Evolutionary conservation across 108 stramenopile genomes (phyloP).

Genomic region (Skeletonema tropicum): DNA sequence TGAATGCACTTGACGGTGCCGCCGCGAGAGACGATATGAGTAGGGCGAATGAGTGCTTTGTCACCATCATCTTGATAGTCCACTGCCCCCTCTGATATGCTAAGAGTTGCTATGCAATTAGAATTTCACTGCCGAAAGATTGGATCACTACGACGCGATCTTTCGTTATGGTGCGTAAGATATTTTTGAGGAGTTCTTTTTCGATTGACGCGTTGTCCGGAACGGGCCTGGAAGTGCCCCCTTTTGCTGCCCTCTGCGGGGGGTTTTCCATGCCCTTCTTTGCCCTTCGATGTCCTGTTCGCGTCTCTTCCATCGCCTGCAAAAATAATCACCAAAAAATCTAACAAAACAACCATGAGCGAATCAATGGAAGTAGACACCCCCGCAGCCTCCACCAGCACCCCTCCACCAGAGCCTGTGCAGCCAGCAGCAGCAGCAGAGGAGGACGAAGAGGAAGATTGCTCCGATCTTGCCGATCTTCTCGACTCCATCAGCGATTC

Average conservation of each 20-base stretch:
- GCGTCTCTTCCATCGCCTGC: not conserved
- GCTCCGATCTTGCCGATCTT: slow-evolving; percentile 44
- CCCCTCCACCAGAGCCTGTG: not conserved
- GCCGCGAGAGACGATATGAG: not conserved
- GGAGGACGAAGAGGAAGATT: slow-evolving; percentile 49
- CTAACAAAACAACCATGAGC: not conserved
- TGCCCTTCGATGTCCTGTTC: not conserved
- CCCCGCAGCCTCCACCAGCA: not conserved
- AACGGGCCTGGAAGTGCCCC: too few species aligned
- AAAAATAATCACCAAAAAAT: not conserved
- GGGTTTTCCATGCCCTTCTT: not conserved
- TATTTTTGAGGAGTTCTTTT: too few species aligned
- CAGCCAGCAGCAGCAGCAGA: not conserved
- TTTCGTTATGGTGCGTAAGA: too few species aligned
- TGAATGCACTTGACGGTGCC: not conserved
- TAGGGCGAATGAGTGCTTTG: not conserved
- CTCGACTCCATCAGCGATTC: slow-evolving; percentile 47
- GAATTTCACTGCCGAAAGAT: too few species aligned
- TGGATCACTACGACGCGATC: too few species aligned
- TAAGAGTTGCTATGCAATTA: not conserved
- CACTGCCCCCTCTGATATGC: not conserved
- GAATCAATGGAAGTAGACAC: slow-evolving; percentile 49
- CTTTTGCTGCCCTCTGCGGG: too few species aligned
- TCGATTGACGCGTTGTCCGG: too few species aligned
- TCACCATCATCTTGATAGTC: not conserved